Evolutionary conservation across 768 basidiomycete species (phyloP).

Genomic region (Collybiopsis confluens): DNA sequence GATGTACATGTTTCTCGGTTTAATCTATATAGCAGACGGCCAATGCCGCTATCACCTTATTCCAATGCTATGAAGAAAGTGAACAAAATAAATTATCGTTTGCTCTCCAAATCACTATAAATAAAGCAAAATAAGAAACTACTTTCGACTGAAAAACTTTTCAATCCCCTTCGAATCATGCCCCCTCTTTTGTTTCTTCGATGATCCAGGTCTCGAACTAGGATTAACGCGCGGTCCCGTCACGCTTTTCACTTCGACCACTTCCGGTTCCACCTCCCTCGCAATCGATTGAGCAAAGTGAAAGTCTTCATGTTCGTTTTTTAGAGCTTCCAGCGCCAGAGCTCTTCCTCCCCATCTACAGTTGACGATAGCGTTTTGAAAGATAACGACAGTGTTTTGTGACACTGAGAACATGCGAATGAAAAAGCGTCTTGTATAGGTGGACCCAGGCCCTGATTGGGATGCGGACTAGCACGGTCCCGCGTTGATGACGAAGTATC

Average conservation of each 20-base stretch:
- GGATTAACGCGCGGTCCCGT: constrained; percentile 16
- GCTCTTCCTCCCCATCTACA: constrained; percentile 26
- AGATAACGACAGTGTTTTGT: constrained; percentile 37
- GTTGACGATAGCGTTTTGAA: constrained; percentile 15
- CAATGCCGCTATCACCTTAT: too few relatives aligned
- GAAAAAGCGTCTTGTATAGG: too few relatives aligned
- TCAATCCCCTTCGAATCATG: constrained; percentile 29
- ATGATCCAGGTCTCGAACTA: constrained; percentile 11
- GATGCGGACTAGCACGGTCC: not conserved
- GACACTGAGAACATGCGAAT: constrained; percentile 59
- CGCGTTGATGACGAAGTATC: not conserved
- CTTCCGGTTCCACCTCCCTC: constrained; percentile 27
- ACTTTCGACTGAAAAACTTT: constrained; percentile 34
- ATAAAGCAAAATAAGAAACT: too few relatives aligned
- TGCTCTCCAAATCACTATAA: too few relatives aligned
- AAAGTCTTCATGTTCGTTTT: constrained; percentile 81
- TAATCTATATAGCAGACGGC: too few relatives aligned
- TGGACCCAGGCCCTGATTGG: not conserved
- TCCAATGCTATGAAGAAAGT: too few relatives aligned
- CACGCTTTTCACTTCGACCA: too few relatives aligned
- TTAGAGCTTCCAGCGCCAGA: constrained; percentile 36
- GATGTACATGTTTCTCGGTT: too few relatives aligned
- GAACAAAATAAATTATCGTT: too few relatives aligned
- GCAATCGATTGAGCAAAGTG: constrained; percentile 83
- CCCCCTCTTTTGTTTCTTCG: constrained; percentile 28